phyloP scores from a whole-genome alignment of 441 rosid species.

The Erysimum pusillum region DNA sequence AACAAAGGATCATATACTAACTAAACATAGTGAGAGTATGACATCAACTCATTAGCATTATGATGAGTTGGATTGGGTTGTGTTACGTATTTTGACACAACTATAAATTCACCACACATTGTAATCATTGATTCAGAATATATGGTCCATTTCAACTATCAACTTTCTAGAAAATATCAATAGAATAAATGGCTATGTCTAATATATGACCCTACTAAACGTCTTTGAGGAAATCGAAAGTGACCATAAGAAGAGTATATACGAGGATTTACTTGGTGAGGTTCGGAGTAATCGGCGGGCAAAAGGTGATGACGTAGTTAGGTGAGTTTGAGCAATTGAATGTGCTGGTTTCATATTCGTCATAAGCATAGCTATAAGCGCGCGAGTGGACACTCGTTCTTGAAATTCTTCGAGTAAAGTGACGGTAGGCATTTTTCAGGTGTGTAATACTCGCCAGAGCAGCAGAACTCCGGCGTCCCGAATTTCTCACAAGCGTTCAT shows the following conservation, averaged over 20 bases:
- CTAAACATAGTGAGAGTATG: no score
- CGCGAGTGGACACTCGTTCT: conserved; percentile 46
- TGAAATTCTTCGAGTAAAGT: conserved; percentile 42
- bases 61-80: no score
- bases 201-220: no score
- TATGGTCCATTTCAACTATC: no score
- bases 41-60: no score
- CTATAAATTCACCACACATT: no score
- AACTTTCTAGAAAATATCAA: not conserved
- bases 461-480: conserved; percentile 41
- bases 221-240: not conserved
- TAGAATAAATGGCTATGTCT: not conserved
- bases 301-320: conserved; percentile 51
- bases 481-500: conserved; percentile 49
- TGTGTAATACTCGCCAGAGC: conserved; percentile 13
- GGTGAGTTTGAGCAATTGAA: conserved; percentile 45
- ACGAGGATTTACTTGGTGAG: not conserved
- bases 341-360: conserved; percentile 29
- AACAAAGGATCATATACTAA: no score
- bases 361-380: conserved; percentile 47
- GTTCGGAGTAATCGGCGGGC: conserved; percentile 33
- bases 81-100: no score
- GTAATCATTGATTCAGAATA: no score
- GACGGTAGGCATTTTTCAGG: conserved; percentile 44
- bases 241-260: not conserved